phyloP scores from a whole-genome alignment of 495 filamentous ascomycete species.

The Xylaria scruposa region DNA sequence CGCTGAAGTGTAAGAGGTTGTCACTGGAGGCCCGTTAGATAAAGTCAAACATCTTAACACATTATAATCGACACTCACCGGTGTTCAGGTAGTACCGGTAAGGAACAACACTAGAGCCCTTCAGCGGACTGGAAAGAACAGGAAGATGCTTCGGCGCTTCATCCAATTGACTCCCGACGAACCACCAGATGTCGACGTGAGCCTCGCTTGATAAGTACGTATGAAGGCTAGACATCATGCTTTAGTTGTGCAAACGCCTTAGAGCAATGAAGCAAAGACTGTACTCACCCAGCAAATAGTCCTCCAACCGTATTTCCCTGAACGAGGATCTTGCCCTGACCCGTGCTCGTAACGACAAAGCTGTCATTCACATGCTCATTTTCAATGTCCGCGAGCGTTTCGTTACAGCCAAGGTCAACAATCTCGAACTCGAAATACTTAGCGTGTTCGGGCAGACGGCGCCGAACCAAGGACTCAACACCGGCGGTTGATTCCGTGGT shows the following conservation, averaged over 20 bases:
- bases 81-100: conserved; percentile 63
- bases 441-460: conserved; percentile 54
- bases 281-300: conserved; percentile 52
- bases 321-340: conserved; percentile 52
- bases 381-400: conserved; percentile 4
- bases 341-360: conserved; percentile 48
- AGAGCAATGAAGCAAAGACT: neutral
- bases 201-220: conserved; percentile 55
- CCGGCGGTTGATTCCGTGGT: conserved; percentile 46
- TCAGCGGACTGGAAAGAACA: conserved; percentile 35
- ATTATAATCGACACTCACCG: conserved; percentile 25
- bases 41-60: conserved; percentile 10
- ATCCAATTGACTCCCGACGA: conserved; percentile 46
- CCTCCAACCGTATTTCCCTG: conserved; percentile 54
- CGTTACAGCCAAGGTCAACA: conserved; percentile 28
- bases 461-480: conserved; percentile 53
- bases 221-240: conserved; percentile 45
- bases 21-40: conserved; percentile 44
- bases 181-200: conserved; percentile 63
- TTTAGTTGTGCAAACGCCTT: neutral
- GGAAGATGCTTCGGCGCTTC: conserved; percentile 41
- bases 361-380: conserved; percentile 45
- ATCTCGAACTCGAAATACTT: conserved; percentile 50
- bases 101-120: conserved; percentile 52
- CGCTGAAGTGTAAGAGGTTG: conserved; percentile 60